Evolutionary conservation across 2,329 filamentous ascomycete species (phyloP).

Genomic region (Pseudocercospora eumusae): DNA sequence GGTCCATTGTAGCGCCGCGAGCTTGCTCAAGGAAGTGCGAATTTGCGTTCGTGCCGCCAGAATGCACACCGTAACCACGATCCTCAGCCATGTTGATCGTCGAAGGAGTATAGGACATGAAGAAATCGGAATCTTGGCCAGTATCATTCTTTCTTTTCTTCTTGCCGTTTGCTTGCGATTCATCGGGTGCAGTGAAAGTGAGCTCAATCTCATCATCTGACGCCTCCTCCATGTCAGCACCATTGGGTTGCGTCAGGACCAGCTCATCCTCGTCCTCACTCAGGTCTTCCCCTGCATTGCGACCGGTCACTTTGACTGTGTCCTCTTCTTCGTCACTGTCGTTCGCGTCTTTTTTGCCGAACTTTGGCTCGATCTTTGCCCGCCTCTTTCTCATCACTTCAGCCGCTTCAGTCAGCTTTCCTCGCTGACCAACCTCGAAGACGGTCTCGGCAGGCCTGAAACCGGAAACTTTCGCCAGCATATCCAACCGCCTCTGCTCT

Average conservation of each 20-base stretch:
- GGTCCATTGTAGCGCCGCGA: constrained; percentile 86
- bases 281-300: constrained; percentile 48
- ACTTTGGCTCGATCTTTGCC: constrained; percentile 65
- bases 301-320: constrained; percentile 37
- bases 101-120: constrained; percentile 93
- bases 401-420: constrained; percentile 66
- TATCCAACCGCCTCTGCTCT: constrained; percentile 74
- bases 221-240: constrained; percentile 45
- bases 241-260: constrained; percentile 37
- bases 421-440: constrained; percentile 85
- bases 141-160: constrained; percentile 37
- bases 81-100: constrained; percentile 81
- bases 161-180: constrained; percentile 18
- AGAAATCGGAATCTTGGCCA: constrained; percentile 76
- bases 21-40: constrained; percentile 85
- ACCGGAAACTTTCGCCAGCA: constrained; percentile 84
- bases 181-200: constrained; percentile 46
- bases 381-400: constrained; percentile 74
- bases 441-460: constrained; percentile 92
- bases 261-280: constrained; percentile 44
- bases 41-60: constrained; percentile 60
- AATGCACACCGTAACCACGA: constrained; percentile 88
- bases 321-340: constrained; percentile 26
- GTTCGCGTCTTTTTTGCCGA: constrained; percentile 49
- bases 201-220: constrained; percentile 58